Evolutionary conservation across 495 filamentous ascomycete genomes (phyloP).

Genomic region (Penicillium ucsense): DNA sequence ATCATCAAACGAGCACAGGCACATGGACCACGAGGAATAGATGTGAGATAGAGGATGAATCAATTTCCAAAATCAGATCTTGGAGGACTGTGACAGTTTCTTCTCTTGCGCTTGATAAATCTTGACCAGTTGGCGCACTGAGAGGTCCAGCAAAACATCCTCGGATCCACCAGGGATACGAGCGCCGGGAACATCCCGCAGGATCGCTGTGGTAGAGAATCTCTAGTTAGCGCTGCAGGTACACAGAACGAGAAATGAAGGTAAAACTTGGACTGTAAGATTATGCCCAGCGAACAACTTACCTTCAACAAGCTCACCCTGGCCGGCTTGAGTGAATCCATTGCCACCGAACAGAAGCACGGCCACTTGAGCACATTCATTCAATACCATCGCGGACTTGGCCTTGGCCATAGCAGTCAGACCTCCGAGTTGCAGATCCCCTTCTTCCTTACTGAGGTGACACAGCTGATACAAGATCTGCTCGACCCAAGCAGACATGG

Average conservation of each 20-base stretch:
- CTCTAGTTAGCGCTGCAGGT: not conserved
- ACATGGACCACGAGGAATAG: too few relatives aligned
- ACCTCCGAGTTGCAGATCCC: slow-evolving; percentile 57
- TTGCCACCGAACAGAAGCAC: slow-evolving; percentile 65
- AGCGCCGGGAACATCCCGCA: slow-evolving; percentile 52
- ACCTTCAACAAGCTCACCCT: slow-evolving; percentile 63
- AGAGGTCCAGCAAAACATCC: slow-evolving; percentile 65
- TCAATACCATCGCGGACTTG: slow-evolving; percentile 57
- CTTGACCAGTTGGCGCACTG: slow-evolving; percentile 63
- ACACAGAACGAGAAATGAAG: too few relatives aligned
- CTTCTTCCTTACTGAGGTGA: slow-evolving; percentile 50
- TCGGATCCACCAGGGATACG: slow-evolving; percentile 64
- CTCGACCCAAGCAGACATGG: slow-evolving; percentile 65
- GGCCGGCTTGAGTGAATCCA: slow-evolving; percentile 58
- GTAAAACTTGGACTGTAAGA: not conserved
- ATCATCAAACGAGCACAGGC: not conserved
- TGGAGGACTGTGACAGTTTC: slow-evolving; percentile 39
- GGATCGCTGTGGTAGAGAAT: slow-evolving; percentile 37
- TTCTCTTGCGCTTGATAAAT: slow-evolving; percentile 56
- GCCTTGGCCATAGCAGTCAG: slow-evolving; percentile 63
- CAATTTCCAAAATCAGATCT: slow-evolving; percentile 16
- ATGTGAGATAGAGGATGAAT: not conserved
- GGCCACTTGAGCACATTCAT: slow-evolving; percentile 58
- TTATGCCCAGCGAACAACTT: slow-evolving; percentile 8
- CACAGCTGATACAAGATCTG: slow-evolving; percentile 63